A percentile compares a stretch with the other conserved stretches of the same genome.
These are phyloP conservation scores for Candida cerambycidarum DNA, from an alignment of 805 yeast species.

Conservation along the genomic window DNA sequence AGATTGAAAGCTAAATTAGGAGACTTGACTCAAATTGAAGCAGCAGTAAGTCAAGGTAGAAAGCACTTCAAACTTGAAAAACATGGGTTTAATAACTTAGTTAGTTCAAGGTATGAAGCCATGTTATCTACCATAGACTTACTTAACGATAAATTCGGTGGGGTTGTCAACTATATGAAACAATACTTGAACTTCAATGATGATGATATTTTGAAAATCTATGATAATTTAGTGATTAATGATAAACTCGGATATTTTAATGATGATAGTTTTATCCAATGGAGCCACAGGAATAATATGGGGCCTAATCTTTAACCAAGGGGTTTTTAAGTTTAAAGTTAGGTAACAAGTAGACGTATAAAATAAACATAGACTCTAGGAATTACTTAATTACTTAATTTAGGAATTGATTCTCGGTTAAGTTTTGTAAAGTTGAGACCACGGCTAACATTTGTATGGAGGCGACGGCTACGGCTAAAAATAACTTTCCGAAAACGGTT, in stretches of 20 bases:
- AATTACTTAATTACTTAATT: too few relatives aligned
- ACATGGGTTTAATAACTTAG: conserved; percentile 59
- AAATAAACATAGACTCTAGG: too few relatives aligned
- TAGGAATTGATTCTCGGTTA: too few relatives aligned
- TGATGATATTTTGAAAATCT: conserved; percentile 40
- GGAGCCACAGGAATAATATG: conserved; percentile 12
- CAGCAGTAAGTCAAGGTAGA: conserved; percentile 37
- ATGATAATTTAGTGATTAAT: conserved; percentile 24
- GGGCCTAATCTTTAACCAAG: conserved; percentile 30
- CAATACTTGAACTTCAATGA: conserved; percentile 43
- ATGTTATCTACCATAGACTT: conserved; percentile 63
- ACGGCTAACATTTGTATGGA: too few relatives aligned
- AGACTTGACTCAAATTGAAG: conserved; percentile 20
- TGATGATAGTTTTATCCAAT: conserved; percentile 10
- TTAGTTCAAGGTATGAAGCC: conserved; percentile 66
- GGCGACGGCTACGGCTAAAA: too few relatives aligned
- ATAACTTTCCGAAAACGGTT: too few relatives aligned
- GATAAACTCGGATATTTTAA: conserved; percentile 14
- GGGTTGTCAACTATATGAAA: conserved; percentile 49
- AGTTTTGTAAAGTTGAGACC: too few relatives aligned
- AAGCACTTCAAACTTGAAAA: conserved; percentile 40
- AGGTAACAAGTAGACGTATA: too few relatives aligned
- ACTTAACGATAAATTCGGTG: conserved; percentile 53
- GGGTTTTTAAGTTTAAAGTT: too few relatives aligned
- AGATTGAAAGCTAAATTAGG: conserved; percentile 29